Percentiles rank a stretch among this genome's conserved stretches.
These are phyloP conservation scores for Wickerhamomyces ciferrii DNA, from an alignment of 805 yeast species.

Conservation along the genomic window DNA sequence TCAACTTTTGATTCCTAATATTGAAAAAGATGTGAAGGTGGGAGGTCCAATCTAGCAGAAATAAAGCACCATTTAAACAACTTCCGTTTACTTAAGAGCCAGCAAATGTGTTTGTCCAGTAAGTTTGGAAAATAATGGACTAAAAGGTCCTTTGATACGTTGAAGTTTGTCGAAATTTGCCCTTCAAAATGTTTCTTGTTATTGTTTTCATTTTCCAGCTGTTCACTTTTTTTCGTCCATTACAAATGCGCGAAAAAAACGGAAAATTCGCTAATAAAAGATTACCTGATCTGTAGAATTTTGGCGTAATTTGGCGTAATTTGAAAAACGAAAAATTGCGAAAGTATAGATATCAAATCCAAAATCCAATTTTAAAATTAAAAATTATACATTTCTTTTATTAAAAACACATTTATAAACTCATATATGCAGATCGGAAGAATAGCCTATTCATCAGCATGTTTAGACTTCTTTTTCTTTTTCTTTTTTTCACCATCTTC, in stretches of 20 bases:
- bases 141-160: too few relatives aligned
- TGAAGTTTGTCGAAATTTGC: neutral
- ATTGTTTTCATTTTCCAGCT: neutral
- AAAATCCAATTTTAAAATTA: too few relatives aligned
- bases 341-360: neutral
- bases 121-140: too few relatives aligned
- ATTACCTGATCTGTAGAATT: neutral
- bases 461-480: slow-evolving; percentile 18
- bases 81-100: too few relatives aligned
- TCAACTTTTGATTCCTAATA: neutral
- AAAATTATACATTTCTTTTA: too few relatives aligned
- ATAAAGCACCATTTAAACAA: neutral
- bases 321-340: too few relatives aligned
- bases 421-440: too few relatives aligned
- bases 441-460: neutral
- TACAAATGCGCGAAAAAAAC: neutral
- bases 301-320: neutral
- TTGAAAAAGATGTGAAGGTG: neutral
- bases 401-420: too few relatives aligned
- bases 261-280: neutral
- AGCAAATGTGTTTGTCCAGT: too few relatives aligned
- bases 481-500: slow-evolving; percentile 23
- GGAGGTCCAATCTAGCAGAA: neutral
- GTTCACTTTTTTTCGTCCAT: neutral
- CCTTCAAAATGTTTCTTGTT: neutral